Base-by-base conservation (phyloP, 805 yeast species). In the Cyberlindnera saturnus region DNA sequence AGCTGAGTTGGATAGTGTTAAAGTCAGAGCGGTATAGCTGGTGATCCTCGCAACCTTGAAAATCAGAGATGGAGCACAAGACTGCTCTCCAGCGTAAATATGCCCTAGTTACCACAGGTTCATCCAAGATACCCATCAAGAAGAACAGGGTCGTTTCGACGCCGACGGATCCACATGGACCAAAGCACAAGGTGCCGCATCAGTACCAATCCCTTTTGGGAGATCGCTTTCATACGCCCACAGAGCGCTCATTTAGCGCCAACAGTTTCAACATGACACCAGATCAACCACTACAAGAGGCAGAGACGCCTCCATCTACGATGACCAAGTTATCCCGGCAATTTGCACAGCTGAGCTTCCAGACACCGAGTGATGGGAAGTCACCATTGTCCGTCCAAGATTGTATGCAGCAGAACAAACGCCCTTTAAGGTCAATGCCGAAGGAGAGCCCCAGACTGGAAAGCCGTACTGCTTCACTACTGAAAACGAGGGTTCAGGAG, bases 281-380 rank as follows among this genome's bases (percentile, higher is more conserved):
- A 13, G 36, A 34, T 10, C 23, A 34, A 15, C 36, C 9, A 18
- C n/a, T 16, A 15, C 13, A 14, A 2, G 31, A 36, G 10, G 17
- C 6, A 33, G 8, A 17, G 5, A 36, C 43, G 4, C 50, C 47
- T 4, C 52, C 53, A 1, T 50, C 57, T 8, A 55, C 59, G 10
- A 28, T 57, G 13, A 46, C 53, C 5, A 44, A 45, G 18, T 43
- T 57, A 10, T 32, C 57, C 1, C 16, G 39, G 1, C 46, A 43
- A 16, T 35, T 57, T 28, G 48, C 51, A 2, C 18, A 28, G 1
- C 35, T 57, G 11, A 30, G 46, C 3, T 26, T 55, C 14, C 28
- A 35, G 19, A 34, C 56, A 0, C 52, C 52, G 18, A 30, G 29
- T 11, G 6, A 18, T 20, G 15, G 33, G n/a, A 18, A 17, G 23